Percentiles rank a stretch among this genome's conserved stretches.
Conservation (phyloP, 225 moss, liverwort and hornwort genomes). For the Thuidium tamariscinum region DNA sequence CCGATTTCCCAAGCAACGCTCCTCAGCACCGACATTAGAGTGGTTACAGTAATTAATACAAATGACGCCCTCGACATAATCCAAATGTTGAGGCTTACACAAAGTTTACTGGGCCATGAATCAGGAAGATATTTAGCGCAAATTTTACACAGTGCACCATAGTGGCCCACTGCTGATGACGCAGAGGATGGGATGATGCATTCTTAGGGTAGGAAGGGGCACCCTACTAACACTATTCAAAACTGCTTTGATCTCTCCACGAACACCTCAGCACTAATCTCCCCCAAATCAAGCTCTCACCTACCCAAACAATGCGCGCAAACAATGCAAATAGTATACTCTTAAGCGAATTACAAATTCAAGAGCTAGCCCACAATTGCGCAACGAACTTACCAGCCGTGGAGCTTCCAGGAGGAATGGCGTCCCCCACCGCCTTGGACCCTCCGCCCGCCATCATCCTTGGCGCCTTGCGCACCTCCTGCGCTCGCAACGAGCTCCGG, state of each 20-base stretch:
- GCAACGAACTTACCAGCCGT: neutral
- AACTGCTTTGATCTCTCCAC: neutral
- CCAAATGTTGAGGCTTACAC: neutral
- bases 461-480: slow-evolving; percentile 9
- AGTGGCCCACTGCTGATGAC: neutral
- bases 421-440: neutral
- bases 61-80: neutral
- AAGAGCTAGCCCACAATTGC: neutral
- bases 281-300: neutral
- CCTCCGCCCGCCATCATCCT: neutral
- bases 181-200: neutral
- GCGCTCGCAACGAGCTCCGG: slow-evolving; percentile 29
- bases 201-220: neutral
- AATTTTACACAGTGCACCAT: neutral
- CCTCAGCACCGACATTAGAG: neutral
- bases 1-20: neutral
- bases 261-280: neutral
- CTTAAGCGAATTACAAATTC: neutral
- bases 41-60: neutral
- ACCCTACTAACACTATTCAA: neutral
- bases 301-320: neutral
- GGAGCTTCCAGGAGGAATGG: neutral
- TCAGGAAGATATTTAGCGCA: neutral
- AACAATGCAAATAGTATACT: neutral
- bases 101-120: neutral